Evolutionary conservation across 176 grass and related monocot species (phyloP), one percentile per base, ranked within the genome.

Genomic region (Aegilops bicornis): DNA sequence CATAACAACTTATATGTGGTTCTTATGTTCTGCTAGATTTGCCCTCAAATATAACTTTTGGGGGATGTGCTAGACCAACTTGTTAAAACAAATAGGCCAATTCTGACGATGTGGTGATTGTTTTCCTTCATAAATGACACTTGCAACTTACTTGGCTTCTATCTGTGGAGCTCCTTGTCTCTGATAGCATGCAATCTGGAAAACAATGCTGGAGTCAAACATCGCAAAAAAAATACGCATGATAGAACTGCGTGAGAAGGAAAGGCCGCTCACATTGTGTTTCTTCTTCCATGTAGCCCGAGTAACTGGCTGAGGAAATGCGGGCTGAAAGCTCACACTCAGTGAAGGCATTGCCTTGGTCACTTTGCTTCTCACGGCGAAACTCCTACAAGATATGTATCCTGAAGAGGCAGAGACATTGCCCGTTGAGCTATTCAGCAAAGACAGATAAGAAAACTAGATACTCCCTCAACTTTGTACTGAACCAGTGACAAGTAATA

Each of bases 101-200:
- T 58, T n/a, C 30, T 84, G 71, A 43, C 54, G 0, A 65, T 9
- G 45, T 58, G 69, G 42, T 35, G 33, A 66, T 64, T 66, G 30
- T 64, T 43, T 30, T 61, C n/a, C 8, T 33, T 2, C 20, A 54
- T 13, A 83, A 77, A 45, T 47, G 73, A 30, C 4, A 73, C 17
- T 2, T 79, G n/a, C 79, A 30, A 39, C 48, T 86, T 92, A 98
- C 95, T 87, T 89, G 83, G 81, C 93, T 58, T 87, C 83, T 16
- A 98, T 73, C 47, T 86, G 78, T 32, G 63, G 77, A 84, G 81
- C 45, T 70, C 87, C 68, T 86, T 92, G 86, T 48, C 87, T 95
- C 54, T 93, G 87, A 76, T 88, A 93, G 70, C 77, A 92, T 73
- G 87, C 72, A 87, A 95, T 88, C 95, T 98, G 87, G 22, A 79